Conservation (phyloP, 495 filamentous ascomycete genomes). For the Neurospora sublineolata region DNA sequence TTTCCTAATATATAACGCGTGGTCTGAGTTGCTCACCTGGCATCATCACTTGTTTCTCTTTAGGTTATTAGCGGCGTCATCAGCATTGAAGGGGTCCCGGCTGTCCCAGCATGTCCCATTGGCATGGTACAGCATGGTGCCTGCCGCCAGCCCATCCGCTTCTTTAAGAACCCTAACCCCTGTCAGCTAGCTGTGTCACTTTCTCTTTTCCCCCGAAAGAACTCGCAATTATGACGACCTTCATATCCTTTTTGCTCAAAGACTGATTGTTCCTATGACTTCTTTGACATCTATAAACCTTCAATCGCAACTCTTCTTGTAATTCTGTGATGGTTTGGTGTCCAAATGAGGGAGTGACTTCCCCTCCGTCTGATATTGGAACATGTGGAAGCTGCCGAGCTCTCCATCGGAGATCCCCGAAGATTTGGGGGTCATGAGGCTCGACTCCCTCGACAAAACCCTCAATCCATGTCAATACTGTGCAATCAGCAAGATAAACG, state of each 20-base stretch:
- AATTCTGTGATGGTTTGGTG: not conserved
- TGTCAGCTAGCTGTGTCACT: not conserved
- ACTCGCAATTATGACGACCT: not conserved
- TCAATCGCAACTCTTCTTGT: fast-evolving
- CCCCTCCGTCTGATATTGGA: not conserved
- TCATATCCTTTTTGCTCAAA: not conserved
- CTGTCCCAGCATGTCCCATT: not conserved
- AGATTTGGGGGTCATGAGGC: not conserved
- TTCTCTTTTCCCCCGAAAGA: not conserved
- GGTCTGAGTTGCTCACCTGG: too few relatives aligned
- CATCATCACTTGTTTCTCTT: too few relatives aligned
- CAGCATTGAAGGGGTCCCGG: not conserved
- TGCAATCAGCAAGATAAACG: not conserved
- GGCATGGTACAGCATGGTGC: not conserved
- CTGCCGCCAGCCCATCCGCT: not conserved
- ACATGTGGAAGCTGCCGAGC: not conserved
- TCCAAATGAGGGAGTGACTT: not conserved
- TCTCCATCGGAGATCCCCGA: not conserved
- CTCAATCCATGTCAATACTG: not conserved
- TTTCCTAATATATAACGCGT: too few relatives aligned
- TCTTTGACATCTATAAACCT: not conserved
- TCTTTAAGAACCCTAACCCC: not conserved
- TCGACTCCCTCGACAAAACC: not conserved
- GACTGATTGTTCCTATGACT: not conserved
- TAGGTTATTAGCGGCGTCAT: too few relatives aligned